Base-by-base conservation (phyloP, 139 green algal species). In the Bryopsis sp. region DNA sequence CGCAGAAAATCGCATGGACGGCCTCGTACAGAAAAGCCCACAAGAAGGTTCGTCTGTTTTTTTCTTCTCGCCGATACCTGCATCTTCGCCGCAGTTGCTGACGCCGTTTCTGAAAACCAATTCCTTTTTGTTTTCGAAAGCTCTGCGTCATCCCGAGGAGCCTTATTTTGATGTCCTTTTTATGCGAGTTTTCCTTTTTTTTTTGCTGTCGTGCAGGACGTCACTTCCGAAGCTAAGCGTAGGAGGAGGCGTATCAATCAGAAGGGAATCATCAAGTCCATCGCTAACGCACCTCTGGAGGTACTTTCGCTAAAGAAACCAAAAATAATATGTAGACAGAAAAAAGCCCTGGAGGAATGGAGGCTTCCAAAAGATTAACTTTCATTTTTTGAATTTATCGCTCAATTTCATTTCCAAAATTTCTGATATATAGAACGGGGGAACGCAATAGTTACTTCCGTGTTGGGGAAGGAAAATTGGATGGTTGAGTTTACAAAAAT, bases 1-100 rank as follows among this genome's bases (percentile, higher is more conserved):
- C 94, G n/a, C 88, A 91, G 47, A 99, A 98, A 88, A 83, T 99
- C 48, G 88, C 88, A 39, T 99, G 94, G 94, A 98, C 94, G 33
- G 76, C 71, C 8, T 75, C 76, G 8, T 99, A 97, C 88, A 83
- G 91, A 47, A 58, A 69, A 35, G 38, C 37, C 7, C 62, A 69
- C 37, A 69, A 69, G 37, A 69, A 69, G 33, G 59, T 67, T 7
- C 19, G 59, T 15, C 22, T 15, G n/a, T 28, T 19, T 15, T 15
- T 19, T 8, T 32, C 11, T 36, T 19, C 22, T 63, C 22, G 11
- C 11, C 22, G 54, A 28, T 8, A 63, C 22, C 11, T 36, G 54
- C 54, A 58, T 64, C 59, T 58, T 50, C 15, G 43, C 43, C 43
- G 43, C 19, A 26, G 43, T 50, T 50, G 43, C 19, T 50, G 43